Evolutionary conservation across 2,329 filamentous ascomycete genomes (phyloP), one percentile per base, ranked within the genome.

Genomic region (Cryphonectria radicalis): DNA sequence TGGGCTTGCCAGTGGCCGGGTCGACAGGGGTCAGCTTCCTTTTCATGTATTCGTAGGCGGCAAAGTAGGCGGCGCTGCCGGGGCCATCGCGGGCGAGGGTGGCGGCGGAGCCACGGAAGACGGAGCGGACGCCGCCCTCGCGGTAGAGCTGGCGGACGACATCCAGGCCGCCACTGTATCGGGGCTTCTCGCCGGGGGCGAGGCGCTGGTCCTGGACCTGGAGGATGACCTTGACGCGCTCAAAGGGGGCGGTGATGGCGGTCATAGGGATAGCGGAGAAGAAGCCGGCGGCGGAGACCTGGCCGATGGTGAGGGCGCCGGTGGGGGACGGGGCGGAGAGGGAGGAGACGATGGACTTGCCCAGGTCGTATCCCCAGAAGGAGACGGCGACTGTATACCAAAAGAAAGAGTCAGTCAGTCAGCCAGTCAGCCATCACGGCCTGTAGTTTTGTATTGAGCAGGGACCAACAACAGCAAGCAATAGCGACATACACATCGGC

Each of bases 191-290:
- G 78, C 95, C 95, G 0, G 95, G 93, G 0, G 91, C 90, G 57
- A 96, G 91, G 68, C 87, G 84, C 82, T 98, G 94, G 78, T 94
- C 95, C 84, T 98, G 96, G 76, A 98, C 97, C 82, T 99, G 96
- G 1, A 99, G 91, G 74, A 99, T 94, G 70, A 99, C 95, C 84
- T 99, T 99, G 77, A 99, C 94, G 78, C 96, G 95, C 87, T 99
- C 96, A 81, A 99, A 98, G 73, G 96, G 96, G 5, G 96, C 96
- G n/a, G 96, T 98, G 84, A 99, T 98, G 82, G 93, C 84, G 4
- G 96, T 99, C 94, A 97, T 97, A 78, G 96, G 96, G 72, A 99
- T 92, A 73, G 96, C 96, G 79, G 93, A 97, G 89, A 99, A 97
- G 89, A 98, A 98, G 74, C 96, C 96, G 19, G 96, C 96, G 50